These are phyloP conservation scores for Diaporthe nobilis DNA, from an alignment of 2,329 filamentous ascomycete species.

Conservation along the genomic window DNA sequence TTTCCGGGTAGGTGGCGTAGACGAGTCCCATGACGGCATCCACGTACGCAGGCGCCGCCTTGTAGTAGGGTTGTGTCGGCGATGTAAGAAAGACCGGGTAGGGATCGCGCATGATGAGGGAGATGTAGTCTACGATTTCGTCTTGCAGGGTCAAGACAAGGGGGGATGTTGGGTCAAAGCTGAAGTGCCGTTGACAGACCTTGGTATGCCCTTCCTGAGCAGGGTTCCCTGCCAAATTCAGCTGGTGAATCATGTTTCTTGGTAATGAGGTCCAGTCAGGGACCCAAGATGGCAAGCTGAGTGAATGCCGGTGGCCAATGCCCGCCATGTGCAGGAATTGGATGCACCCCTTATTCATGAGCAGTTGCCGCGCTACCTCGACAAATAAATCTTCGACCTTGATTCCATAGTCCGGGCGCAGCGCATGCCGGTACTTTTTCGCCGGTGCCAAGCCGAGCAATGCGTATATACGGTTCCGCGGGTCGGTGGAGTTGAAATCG, in stretches of 20 bases:
- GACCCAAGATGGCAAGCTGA: neutral
- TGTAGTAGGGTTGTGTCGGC: no score
- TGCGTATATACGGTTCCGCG: slow-evolving; percentile 20
- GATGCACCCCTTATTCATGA: neutral
- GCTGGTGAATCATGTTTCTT: neutral
- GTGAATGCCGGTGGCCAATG: neutral
- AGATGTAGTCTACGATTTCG: neutral
- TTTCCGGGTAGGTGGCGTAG: neutral
- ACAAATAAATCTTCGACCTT: neutral
- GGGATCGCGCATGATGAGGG: neutral
- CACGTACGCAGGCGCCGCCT: neutral
- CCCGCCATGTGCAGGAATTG: neutral
- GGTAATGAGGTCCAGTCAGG: slow-evolving; percentile 6
- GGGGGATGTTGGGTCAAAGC: neutral
- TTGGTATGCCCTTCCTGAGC: neutral
- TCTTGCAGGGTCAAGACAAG: neutral
- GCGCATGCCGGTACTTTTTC: neutral
- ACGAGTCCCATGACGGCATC: neutral
- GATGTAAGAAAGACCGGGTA: neutral
- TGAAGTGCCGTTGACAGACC: neutral
- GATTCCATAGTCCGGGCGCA: neutral
- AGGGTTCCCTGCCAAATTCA: neutral
- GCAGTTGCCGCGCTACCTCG: neutral
- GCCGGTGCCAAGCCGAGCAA: slow-evolving; percentile 4
- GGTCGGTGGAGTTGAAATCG: neutral